These are phyloP conservation scores for Torrubiella hemipterigena DNA, from an alignment of 2,329 filamentous ascomycete species.

Conservation along the genomic window DNA sequence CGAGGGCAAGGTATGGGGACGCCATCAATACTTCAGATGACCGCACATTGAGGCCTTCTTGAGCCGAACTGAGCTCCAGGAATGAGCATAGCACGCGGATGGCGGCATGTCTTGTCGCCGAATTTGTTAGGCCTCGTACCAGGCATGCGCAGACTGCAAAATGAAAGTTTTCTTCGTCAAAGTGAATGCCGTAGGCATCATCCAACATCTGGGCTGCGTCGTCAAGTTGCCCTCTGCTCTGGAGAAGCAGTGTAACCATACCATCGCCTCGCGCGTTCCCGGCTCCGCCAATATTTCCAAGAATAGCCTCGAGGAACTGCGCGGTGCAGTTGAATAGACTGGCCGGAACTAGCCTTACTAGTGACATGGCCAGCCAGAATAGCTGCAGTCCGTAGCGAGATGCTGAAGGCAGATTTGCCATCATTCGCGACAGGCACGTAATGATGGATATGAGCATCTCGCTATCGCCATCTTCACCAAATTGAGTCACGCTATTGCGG, in stretches of 20 bases:
- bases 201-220: constrained; percentile 51
- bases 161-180: constrained; percentile 52
- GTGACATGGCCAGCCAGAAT: constrained; percentile 58
- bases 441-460: constrained; percentile 61
- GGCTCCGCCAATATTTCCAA: constrained; percentile 51
- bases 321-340: constrained; percentile 55
- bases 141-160: constrained; percentile 54
- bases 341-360: constrained; percentile 51
- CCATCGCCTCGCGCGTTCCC: constrained; percentile 46
- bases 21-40: constrained; percentile 14
- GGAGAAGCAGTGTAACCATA: constrained; percentile 47
- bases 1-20: constrained; percentile 49
- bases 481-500: constrained; percentile 51
- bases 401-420: constrained; percentile 52
- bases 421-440: constrained; percentile 58
- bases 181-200: constrained; percentile 54
- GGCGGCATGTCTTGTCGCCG: constrained; percentile 44
- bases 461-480: constrained; percentile 49
- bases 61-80: constrained; percentile 23
- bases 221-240: constrained; percentile 47
- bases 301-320: constrained; percentile 50
- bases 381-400: constrained; percentile 58
- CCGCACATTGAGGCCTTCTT: constrained; percentile 6
- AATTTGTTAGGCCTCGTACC: constrained; percentile 51
- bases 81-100: constrained; percentile 51